Base-by-base conservation (phyloP, 1,139 yeast species). In the Suhomyces atakaporum region DNA sequence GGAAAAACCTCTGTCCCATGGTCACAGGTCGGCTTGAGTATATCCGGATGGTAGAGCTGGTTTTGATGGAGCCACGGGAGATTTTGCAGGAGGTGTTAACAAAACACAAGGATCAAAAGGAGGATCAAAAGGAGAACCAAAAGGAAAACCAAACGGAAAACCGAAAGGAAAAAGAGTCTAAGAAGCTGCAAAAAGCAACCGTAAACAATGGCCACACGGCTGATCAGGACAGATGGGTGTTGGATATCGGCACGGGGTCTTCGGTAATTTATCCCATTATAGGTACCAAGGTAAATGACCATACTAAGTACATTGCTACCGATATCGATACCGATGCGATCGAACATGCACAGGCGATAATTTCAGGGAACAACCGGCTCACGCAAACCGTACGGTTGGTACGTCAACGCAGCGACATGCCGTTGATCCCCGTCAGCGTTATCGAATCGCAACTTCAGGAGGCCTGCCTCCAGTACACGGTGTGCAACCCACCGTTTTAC, bases 401-500 rank as follows among this genome's bases (percentile, higher is more conserved):
- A 21, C 12, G n/a, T 8, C 22, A 33, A 13, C 27, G 29, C 8
- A 11, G 16, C 5, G 22, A 16, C 3, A 30, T 20, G 4, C 32
- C 29, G 11, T 30, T 42, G 21, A 29, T 42, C 14, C 40, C 42
- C n/a, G 29, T 33, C 24, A 10, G 11, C 3, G 5, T 16, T 5
- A 27, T 34, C 18, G 37, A 34, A 15, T 9, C 15, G 10, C 20
- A 19, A 11, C 5, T 16, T 2, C n/a, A 12, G 2, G 36, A 29
- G 22, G 7, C 7, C 7, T 19, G 29, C 12, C 29, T 50, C 6
- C 38, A 44, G 26, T 53, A 51, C 29, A 42, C 51, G 1, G 41
- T 55, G 13, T 55, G 59, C 40, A 55, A 55, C 30, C 60, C 60
- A 3, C 60, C 60, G 6, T 55, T 55, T 28, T 55, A 54, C 40